These are phyloP conservation scores for Starmera dryadoides DNA, from an alignment of 805 yeast genomes.

Conservation along the genomic window DNA sequence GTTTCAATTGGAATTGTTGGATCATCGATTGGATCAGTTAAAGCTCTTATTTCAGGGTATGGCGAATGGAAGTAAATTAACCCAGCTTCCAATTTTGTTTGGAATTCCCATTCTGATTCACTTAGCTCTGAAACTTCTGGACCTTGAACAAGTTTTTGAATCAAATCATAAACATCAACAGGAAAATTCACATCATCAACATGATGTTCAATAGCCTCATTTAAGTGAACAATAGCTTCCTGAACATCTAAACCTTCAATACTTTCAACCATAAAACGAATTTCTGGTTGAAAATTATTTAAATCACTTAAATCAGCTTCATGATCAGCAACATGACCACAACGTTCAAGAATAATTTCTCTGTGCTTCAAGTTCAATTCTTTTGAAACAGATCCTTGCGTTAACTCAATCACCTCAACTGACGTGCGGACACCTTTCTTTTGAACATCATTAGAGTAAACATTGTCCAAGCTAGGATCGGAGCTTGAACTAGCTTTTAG, in stretches of 20 bases:
- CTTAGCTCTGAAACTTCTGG: conserved; percentile 13
- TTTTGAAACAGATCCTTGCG: conserved; percentile 3
- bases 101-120: conserved; percentile 14
- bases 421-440: too few relatives aligned
- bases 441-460: too few relatives aligned
- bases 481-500: too few relatives aligned
- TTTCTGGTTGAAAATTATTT: conserved; percentile 7
- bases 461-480: too few relatives aligned
- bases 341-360: conserved; percentile 5
- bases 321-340: conserved; percentile 10
- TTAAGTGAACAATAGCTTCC: conserved; percentile 17
- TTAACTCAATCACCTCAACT: conserved; percentile 5
- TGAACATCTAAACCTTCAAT: too few relatives aligned
- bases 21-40: conserved; percentile 43
- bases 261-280: conserved; percentile 34
- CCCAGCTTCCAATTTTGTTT: conserved; percentile 26
- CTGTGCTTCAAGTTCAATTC: conserved; percentile 7
- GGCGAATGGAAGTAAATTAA: conserved; percentile 26
- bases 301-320: conserved; percentile 12
- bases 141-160: conserved; percentile 22
- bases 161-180: conserved; percentile 25
- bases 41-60: conserved; percentile 53
- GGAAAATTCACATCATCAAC: conserved; percentile 42
- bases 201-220: conserved; percentile 32
- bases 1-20: conserved; percentile 39